These are phyloP conservation scores for Massariosphaeria phaeospora DNA, from an alignment of 495 filamentous ascomycete species.

Conservation along the genomic window DNA sequence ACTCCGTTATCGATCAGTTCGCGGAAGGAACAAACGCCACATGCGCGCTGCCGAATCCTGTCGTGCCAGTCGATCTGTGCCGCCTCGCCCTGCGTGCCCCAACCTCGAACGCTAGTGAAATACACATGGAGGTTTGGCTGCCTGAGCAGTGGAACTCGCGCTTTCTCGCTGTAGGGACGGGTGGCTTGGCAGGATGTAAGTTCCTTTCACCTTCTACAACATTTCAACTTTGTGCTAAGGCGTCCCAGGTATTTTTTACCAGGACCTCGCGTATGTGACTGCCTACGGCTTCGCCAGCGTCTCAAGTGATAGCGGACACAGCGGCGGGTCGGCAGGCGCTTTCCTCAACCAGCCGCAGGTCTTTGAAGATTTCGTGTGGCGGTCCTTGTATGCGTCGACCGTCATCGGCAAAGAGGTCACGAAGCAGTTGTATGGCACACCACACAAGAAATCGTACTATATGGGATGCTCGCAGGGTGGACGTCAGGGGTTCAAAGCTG, in stretches of 20 bases:
- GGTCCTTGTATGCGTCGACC: constrained; percentile 34
- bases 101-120: constrained; percentile 51
- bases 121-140: constrained; percentile 57
- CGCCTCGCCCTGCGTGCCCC: constrained; percentile 53
- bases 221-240: no score
- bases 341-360: constrained; percentile 53
- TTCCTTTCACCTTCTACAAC: no score
- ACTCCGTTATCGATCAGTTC: constrained; percentile 22
- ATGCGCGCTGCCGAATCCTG: constrained; percentile 44
- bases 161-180: constrained; percentile 37
- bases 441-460: constrained; percentile 50
- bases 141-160: constrained; percentile 42
- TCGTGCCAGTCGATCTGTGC: constrained; percentile 48
- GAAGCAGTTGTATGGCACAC: constrained; percentile 46
- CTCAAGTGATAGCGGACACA: constrained; percentile 47
- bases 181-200: constrained; percentile 36
- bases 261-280: constrained; percentile 35
- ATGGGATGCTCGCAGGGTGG: constrained; percentile 56
- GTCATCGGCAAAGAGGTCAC: constrained; percentile 47
- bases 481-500: constrained; percentile 50
- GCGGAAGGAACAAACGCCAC: constrained; percentile 47
- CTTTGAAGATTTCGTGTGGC: constrained; percentile 48
- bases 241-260: constrained; percentile 34
- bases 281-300: constrained; percentile 52
- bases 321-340: constrained; percentile 48